These are phyloP conservation scores for Rhizopogon sp. DNA, from an alignment of 768 basidiomycete species.

Conservation along the genomic window DNA sequence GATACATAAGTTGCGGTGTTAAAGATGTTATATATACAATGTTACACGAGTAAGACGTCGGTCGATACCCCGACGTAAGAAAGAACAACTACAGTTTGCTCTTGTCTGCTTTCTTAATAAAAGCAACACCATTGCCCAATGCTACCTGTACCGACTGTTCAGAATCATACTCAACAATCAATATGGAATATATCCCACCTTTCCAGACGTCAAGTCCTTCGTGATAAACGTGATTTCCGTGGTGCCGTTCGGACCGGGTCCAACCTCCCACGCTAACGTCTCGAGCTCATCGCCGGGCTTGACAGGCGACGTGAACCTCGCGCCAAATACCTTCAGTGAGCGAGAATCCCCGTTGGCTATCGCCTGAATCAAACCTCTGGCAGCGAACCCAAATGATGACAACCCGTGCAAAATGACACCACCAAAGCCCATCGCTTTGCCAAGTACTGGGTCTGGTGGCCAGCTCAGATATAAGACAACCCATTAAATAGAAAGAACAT, in stretches of 20 bases:
- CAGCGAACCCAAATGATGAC: conserved; percentile 77
- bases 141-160: conserved; percentile 30
- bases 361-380: conserved; percentile 64
- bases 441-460: conserved; percentile 61
- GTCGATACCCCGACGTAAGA: too few species aligned
- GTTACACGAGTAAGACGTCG: too few species aligned
- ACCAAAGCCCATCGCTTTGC: conserved; percentile 72
- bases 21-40: too few species aligned
- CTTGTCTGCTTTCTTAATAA: conserved; percentile 31
- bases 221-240: conserved; percentile 58
- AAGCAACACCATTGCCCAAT: conserved; percentile 61
- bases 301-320: conserved; percentile 78
- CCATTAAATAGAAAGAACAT: conserved; percentile 6
- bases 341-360: conserved; percentile 57
- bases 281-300: conserved; percentile 79
- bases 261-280: conserved; percentile 76
- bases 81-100: too few species aligned
- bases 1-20: too few species aligned
- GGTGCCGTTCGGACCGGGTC: conserved; percentile 54
- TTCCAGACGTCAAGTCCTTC: conserved; percentile 54
- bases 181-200: conserved; percentile 31
- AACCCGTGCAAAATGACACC: conserved; percentile 85
- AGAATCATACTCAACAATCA: conserved; percentile 1
- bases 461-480: background rate
- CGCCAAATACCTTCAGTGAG: conserved; percentile 63